phyloP scores from a whole-genome alignment of 179 eudicot species.

The Patellifolia procumbens region DNA sequence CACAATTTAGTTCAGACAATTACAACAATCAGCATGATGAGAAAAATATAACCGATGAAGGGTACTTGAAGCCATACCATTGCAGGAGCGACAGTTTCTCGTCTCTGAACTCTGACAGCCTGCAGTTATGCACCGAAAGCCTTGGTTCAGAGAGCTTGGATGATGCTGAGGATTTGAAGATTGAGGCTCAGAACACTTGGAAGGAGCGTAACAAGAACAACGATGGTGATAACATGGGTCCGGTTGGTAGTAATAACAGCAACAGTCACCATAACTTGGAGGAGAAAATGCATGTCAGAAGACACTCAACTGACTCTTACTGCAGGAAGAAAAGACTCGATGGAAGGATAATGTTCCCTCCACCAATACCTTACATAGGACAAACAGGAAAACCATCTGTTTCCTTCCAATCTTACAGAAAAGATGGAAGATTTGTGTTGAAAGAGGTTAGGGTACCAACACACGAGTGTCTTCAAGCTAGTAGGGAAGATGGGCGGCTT shows the following conservation, averaged over 20 bases:
- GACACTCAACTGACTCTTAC: conserved; percentile 28
- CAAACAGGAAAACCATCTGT: conserved; percentile 71
- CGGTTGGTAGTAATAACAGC: neutral
- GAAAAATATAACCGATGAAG: conserved; percentile 5
- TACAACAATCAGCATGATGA: conserved; percentile 22
- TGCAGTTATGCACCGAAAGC: conserved; percentile 78
- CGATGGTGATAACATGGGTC: too few species aligned
- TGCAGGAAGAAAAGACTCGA: conserved; percentile 39
- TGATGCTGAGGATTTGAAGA: conserved; percentile 57
- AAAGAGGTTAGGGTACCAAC: conserved; percentile 62
- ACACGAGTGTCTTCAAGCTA: conserved; percentile 68
- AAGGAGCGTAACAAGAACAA: too few species aligned
- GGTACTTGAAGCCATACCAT: conserved; percentile 28
- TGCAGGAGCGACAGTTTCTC: conserved; percentile 55
- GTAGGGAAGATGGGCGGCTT: conserved; percentile 83
- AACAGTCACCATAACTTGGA: neutral
- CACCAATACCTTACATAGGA: conserved; percentile 80
- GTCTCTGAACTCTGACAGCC: conserved; percentile 64
- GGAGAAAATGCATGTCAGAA: conserved; percentile 22
- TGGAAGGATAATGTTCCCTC: conserved; percentile 49
- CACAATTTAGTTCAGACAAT: neutral
- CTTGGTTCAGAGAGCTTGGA: conserved; percentile 91
- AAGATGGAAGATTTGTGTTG: conserved; percentile 75
- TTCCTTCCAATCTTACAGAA: conserved; percentile 59
- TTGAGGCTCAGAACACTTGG: conserved; percentile 19